Percentiles rank a stretch among this genome's conserved stretches.
Conservation (phyloP, 495 filamentous ascomycete species). For the Haplographium delicatum region DNA sequence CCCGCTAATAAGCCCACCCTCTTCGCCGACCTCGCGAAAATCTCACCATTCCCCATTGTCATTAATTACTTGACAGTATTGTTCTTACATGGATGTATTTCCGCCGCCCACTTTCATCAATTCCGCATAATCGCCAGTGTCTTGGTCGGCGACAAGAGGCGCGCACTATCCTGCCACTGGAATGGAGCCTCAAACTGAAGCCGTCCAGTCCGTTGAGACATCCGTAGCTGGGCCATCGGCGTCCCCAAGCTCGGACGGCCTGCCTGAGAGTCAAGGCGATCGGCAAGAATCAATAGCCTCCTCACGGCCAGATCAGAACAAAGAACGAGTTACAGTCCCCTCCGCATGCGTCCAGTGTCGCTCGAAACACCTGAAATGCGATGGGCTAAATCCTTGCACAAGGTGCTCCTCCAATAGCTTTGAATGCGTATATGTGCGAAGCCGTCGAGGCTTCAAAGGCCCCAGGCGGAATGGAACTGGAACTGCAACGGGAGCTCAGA, state of each 20-base stretch:
- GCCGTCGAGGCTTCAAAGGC: constrained; percentile 24
- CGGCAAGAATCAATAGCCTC: constrained; percentile 7
- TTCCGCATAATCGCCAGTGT: neutral
- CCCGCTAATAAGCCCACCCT: too few relatives aligned
- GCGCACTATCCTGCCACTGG: neutral
- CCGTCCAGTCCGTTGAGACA: neutral
- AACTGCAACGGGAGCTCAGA: constrained; percentile 14
- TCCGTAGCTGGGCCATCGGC: neutral
- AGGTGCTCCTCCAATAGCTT: constrained; percentile 21
- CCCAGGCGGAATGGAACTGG: constrained; percentile 21
- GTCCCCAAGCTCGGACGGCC: constrained; percentile 12
- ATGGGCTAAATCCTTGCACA: constrained; percentile 23
- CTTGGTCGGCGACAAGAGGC: constrained; percentile 1
- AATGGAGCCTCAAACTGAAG: neutral
- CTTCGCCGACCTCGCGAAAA: neutral
- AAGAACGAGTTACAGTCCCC: constrained; percentile 20
- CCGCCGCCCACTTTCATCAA: neutral
- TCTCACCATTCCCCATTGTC: too few relatives aligned
- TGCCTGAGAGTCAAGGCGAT: constrained; percentile 8
- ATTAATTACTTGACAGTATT: too few relatives aligned
- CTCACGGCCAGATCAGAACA: constrained; percentile 4
- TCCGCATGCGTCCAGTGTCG: constrained; percentile 25
- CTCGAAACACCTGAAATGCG: constrained; percentile 26
- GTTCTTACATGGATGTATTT: neutral
- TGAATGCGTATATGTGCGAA: constrained; percentile 24